A percentile compares a stretch with the other conserved stretches of the same genome.
Evolutionary conservation across 2,329 filamentous ascomycete genomes (phyloP).

Genomic region (Chrysoporthe austroafricana): DNA sequence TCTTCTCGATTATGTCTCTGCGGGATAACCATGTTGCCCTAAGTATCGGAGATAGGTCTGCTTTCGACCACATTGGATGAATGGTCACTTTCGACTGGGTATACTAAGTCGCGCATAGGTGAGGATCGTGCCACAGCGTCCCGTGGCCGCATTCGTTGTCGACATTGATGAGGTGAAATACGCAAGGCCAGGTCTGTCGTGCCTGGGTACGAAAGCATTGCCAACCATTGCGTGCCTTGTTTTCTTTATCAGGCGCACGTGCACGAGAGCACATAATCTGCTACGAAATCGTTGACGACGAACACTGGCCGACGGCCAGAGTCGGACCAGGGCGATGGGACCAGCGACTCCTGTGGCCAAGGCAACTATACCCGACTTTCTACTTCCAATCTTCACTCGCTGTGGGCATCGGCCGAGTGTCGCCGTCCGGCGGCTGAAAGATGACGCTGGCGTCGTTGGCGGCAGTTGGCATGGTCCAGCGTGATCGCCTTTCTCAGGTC

Average conservation of each 20-base stretch:
- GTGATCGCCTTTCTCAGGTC: neutral
- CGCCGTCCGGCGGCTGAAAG: neutral
- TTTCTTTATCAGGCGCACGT: neutral
- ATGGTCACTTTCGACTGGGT: no score
- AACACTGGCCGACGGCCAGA: neutral
- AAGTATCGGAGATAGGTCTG: no score
- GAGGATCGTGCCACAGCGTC: neutral
- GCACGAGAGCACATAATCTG: conserved; percentile 3
- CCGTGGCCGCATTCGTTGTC: neutral
- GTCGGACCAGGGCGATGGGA: neutral
- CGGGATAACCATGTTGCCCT: no score
- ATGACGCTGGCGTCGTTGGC: neutral
- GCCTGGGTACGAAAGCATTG: neutral
- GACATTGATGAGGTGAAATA: neutral
- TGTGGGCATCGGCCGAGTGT: neutral
- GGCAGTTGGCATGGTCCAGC: neutral
- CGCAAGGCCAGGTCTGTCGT: neutral
- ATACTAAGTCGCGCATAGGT: no score
- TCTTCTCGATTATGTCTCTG: no score
- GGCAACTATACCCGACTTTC: neutral
- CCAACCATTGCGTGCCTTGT: neutral
- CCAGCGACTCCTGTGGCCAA: neutral
- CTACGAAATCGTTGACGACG: neutral
- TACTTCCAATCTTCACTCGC: neutral
- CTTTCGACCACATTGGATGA: no score